Base-by-base conservation (phyloP, 805 yeast genomes). In the Candida silvatica region DNA sequence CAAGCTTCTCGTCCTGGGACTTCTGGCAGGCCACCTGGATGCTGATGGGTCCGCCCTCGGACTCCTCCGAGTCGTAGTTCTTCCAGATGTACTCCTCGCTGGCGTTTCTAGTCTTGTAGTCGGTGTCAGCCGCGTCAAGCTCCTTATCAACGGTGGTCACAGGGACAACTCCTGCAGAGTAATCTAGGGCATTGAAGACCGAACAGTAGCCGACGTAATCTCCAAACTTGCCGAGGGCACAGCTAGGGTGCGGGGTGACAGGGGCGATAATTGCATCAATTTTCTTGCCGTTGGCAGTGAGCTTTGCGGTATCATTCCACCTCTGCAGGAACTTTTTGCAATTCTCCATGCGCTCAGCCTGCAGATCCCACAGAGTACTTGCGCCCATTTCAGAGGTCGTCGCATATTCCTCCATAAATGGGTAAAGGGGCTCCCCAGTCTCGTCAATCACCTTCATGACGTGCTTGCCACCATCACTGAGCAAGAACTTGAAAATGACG, bases 1-100 rank as follows among this genome's bases (percentile, higher is more conserved):
- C 48, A 67, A 23, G 69, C 47, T 74, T 74, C 46, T 77, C 84
- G 41, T 78, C 85, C 43, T 72, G 67, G 20, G 64, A 60, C 37
- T 71, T 62, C 39, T 65, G 61, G 17, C 80, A 76, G 4, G 75
- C 71, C 20, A 78, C 56, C 51, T 77, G 83, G 14, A 77, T 57
- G 8, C 75, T 70, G 9, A 73, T 76, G 0, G 82, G 74, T 20
- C 77, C 71, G 4, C 79, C 82, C 41, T 71, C 64, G 49, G 64
- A 58, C 45, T 68, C 71, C 34, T 58, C 66, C 1, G 79, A 68
- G 29, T 45, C 39, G 31, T 73, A 77, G 33, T 63, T 50, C 20
- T 57, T 52, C 43, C 64, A 64, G 26, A 70, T 65, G 17, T 56
- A 62, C 29, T 54, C 45, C 34, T 76, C 82, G 3, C 62, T 48